Evolutionary conservation across 2,329 filamentous ascomycete species (phyloP).

Genomic region (Drechslerella dactyloides): DNA sequence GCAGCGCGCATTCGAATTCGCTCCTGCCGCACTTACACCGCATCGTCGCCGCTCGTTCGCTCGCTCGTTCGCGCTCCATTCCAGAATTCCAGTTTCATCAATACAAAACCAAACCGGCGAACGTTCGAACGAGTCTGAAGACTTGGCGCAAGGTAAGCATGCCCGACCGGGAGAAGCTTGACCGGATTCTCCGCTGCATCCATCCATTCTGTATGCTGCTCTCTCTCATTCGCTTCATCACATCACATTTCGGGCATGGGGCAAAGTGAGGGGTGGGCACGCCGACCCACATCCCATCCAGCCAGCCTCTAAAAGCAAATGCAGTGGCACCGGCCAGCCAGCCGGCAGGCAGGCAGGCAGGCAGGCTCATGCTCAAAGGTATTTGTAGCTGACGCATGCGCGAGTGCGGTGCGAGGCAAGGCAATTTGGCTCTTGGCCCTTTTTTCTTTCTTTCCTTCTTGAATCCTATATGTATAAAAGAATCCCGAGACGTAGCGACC

Average conservation of each 20-base stretch:
- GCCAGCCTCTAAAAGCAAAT: conserved; percentile 8
- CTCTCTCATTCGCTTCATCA: conserved; percentile 35
- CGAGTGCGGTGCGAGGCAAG: conserved; percentile 12
- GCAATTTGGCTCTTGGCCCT: no score
- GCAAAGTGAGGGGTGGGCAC: conserved; percentile 7
- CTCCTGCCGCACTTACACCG: not conserved
- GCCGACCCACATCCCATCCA: not conserved
- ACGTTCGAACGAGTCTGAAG: conserved; percentile 6
- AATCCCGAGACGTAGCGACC: conserved; percentile 26
- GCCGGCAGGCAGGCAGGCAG: not conserved
- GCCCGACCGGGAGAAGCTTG: conserved; percentile 22
- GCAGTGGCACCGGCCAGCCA: no score
- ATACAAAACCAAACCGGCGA: conserved; percentile 22
- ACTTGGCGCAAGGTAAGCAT: conserved; percentile 37
- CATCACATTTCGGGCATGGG: conserved; percentile 45
- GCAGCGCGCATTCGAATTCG: not conserved
- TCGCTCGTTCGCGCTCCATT: not conserved
- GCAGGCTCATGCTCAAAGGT: not conserved
- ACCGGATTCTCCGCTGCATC: conserved; percentile 40
- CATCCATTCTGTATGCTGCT: not conserved
- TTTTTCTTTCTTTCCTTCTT: not conserved
- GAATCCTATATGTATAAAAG: conserved; percentile 32
- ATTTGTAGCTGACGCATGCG: conserved; percentile 44
- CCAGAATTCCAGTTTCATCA: conserved; percentile 5
- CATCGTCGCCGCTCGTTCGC: not conserved